These are phyloP conservation scores for Ceratocystis huliohia DNA, from an alignment of 2,329 filamentous ascomycete genomes.

Conservation along the genomic window DNA sequence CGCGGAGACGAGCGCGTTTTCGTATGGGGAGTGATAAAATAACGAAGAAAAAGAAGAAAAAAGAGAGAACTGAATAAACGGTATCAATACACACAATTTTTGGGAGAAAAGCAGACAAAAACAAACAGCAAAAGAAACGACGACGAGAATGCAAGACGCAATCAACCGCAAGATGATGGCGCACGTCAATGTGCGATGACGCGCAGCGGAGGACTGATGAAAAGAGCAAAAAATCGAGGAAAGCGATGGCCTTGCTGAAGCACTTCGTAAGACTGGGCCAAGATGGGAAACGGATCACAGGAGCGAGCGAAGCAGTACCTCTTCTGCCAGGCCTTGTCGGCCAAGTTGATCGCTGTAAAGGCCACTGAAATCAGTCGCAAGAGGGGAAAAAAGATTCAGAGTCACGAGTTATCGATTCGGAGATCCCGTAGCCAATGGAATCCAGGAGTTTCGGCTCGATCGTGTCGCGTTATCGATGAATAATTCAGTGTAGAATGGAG, in stretches of 20 bases:
- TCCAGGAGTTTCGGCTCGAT: constrained; percentile 19
- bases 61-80: constrained; percentile 6
- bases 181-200: not conserved
- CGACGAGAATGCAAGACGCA: not conserved
- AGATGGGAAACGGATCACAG: constrained; percentile 12
- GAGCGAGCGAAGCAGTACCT: constrained; percentile 14
- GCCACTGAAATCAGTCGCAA: not conserved
- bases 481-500: constrained; percentile 9
- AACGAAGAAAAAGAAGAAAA: not conserved
- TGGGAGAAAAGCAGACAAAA: constrained; percentile 9
- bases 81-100: constrained; percentile 11
- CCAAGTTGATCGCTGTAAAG: constrained; percentile 9
- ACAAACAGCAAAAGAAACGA: constrained; percentile 2
- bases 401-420: constrained; percentile 18
- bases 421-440: constrained; percentile 18
- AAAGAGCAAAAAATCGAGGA: not conserved
- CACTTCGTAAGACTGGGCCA: not conserved
- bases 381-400: constrained; percentile 2
- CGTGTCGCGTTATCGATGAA: constrained; percentile 17
- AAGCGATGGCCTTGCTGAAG: constrained; percentile 2
- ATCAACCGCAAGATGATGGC: not conserved
- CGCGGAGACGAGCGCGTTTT: not conserved
- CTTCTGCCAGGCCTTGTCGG: constrained; percentile 18
- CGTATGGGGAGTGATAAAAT: not conserved
- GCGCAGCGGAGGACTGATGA: constrained; percentile 2